phyloP scores from a whole-genome alignment of 371 early-diverging fungal genomes.

The Quaeritorhiza haematococci region DNA sequence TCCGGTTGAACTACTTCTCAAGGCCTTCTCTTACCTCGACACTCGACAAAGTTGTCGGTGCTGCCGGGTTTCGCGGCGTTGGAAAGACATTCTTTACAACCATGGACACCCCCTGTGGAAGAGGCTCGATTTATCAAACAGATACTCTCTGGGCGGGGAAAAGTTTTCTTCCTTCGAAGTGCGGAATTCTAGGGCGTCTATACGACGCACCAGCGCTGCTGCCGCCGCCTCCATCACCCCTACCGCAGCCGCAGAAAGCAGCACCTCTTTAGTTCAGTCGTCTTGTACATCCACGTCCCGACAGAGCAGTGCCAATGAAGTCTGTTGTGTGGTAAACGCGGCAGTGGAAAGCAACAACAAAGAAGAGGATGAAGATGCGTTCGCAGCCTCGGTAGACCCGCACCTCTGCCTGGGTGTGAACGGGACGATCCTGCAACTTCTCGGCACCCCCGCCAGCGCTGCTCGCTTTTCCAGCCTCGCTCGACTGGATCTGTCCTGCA shows the following conservation, averaged over 20 bases:
- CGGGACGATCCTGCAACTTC: background rate
- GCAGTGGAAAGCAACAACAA: too few species aligned
- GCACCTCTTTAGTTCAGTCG: background rate
- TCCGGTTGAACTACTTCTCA: conserved; percentile 9
- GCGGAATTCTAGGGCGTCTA: conserved; percentile 10
- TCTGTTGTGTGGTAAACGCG: background rate
- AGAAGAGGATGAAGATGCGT: too few species aligned
- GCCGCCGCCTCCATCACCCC: background rate
- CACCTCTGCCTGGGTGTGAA: too few species aligned
- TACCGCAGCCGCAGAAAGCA: background rate
- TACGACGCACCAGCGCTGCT: conserved; percentile 8
- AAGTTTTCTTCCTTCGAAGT: background rate
- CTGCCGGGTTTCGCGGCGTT: conserved; percentile 1
- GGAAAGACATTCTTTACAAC: conserved; percentile 17
- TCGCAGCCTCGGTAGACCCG: background rate
- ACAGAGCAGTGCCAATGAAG: background rate
- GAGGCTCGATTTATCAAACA: conserved; percentile 27
- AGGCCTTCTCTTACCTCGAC: conserved; percentile 8
- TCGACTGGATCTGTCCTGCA: conserved; percentile 30
- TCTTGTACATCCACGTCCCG: too few species aligned
- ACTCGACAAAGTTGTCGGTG: conserved; percentile 7
- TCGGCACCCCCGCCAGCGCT: background rate
- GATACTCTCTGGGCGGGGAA: conserved; percentile 21
- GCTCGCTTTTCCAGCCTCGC: conserved; percentile 23
- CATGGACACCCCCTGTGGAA: conserved; percentile 22